These are phyloP conservation scores for Sergeia podlipaevii DNA, from an alignment of 208 protist species.

Conservation along the genomic window DNA sequence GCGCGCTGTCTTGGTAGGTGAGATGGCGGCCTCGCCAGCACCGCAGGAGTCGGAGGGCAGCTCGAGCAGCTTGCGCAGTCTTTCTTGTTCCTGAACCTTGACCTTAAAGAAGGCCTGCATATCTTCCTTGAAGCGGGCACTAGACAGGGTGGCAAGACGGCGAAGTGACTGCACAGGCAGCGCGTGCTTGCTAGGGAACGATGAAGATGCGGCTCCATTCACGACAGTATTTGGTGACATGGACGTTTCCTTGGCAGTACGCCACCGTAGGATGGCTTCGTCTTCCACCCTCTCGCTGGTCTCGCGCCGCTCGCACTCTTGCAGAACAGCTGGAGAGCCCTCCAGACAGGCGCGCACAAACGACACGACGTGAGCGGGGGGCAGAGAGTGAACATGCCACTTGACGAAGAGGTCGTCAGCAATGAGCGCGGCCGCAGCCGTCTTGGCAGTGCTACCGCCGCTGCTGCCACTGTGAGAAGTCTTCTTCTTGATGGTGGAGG, in stretches of 20 bases:
- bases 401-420: slow-evolving; percentile 15
- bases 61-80: slow-evolving; percentile 49
- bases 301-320: slow-evolving; percentile 21
- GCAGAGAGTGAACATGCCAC: slow-evolving; percentile 45
- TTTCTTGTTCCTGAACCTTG: slow-evolving; percentile 50
- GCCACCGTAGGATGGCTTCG: not conserved
- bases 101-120: slow-evolving; percentile 65
- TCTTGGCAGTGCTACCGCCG: not conserved
- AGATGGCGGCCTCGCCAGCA: not conserved
- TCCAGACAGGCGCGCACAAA: slow-evolving; percentile 43
- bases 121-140: slow-evolving; percentile 73
- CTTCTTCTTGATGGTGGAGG: not conserved
- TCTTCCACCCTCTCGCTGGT: slow-evolving; percentile 8
- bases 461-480: not conserved
- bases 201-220: too few species aligned
- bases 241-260: not conserved
- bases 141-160: slow-evolving; percentile 17
- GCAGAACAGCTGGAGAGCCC: slow-evolving; percentile 22
- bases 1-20: not conserved
- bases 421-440: not conserved
- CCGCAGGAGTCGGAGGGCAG: slow-evolving; percentile 19
- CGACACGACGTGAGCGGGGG: slow-evolving; percentile 36
- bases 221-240: not conserved
- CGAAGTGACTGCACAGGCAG: slow-evolving; percentile 14
- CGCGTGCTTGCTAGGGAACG: too few species aligned